phyloP scores from a whole-genome alignment of 2,329 filamentous ascomycete species.

The Fusarium torulosum region DNA sequence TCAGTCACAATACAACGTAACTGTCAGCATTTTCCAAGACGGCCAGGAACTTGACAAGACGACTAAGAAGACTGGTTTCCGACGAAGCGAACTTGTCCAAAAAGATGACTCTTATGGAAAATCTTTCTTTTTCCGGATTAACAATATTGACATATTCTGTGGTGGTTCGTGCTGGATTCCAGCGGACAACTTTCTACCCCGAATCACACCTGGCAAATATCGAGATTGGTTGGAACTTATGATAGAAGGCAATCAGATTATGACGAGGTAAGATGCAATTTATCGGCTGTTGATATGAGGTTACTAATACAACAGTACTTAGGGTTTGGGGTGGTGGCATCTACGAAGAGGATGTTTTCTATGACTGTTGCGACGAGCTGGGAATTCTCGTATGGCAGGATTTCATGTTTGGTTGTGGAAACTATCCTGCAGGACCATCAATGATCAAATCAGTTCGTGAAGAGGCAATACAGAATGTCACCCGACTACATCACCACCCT shows the following conservation, averaged over 20 bases:
- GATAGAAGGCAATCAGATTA: conserved; percentile 11
- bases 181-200: conserved; percentile 1
- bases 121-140: conserved; percentile 2
- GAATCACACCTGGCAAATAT: not conserved
- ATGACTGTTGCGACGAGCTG: conserved; percentile 8
- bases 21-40: not conserved
- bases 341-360: conserved; percentile 7
- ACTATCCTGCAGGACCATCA: conserved; percentile 3
- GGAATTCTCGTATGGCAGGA: conserved; percentile 11
- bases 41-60: not conserved
- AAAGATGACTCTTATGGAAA: not conserved
- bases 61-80: conserved; percentile 7
- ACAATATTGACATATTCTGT: conserved; percentile 4
- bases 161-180: conserved; percentile 10
- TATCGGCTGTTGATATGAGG: accelerated
- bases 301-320: not conserved
- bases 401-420: conserved; percentile 11
- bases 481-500: conserved; percentile 1
- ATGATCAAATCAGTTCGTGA: not conserved
- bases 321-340: conserved; percentile 14
- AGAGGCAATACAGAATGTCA: conserved; percentile 2
- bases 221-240: conserved; percentile 4
- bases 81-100: not conserved
- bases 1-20: conserved; percentile 1
- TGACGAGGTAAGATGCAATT: not conserved